Evolutionary conservation across 495 filamentous ascomycete species (phyloP).

Genomic region (Amorphotheca resinae): DNA sequence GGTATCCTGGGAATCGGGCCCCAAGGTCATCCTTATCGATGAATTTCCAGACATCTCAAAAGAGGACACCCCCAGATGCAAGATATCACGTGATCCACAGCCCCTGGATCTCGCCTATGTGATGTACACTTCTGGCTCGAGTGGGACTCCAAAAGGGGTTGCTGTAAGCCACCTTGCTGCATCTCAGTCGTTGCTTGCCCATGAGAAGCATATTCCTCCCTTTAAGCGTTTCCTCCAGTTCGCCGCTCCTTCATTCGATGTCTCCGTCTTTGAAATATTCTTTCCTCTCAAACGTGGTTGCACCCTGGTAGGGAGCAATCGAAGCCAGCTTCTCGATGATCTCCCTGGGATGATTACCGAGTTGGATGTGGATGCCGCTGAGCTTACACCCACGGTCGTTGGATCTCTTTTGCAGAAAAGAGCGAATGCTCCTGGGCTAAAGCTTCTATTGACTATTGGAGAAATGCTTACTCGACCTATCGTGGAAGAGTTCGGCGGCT

Average conservation of each 20-base stretch:
- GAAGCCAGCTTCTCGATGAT: conserved; percentile 54
- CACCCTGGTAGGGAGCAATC: conserved; percentile 56
- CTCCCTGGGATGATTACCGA: conserved; percentile 47
- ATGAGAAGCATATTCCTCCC: conserved; percentile 56
- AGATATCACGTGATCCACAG: background rate
- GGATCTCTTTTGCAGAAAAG: conserved; percentile 51
- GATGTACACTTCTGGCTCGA: conserved; percentile 86
- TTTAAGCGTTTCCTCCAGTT: conserved; percentile 78
- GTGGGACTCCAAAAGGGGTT: conserved; percentile 82
- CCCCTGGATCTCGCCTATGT: conserved; percentile 58
- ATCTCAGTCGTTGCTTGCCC: conserved; percentile 64
- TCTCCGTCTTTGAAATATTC: conserved; percentile 82
- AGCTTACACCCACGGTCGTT: conserved; percentile 73
- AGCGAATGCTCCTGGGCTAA: conserved; percentile 45
- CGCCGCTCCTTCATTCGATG: conserved; percentile 77
- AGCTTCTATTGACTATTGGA: conserved; percentile 65
- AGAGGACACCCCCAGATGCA: background rate
- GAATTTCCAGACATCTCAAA: conserved; percentile 12
- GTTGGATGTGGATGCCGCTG: conserved; percentile 64
- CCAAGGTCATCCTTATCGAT: conserved; percentile 20
- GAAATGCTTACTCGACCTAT: conserved; percentile 72
- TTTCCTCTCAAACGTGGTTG: conserved; percentile 60
- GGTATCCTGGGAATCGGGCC: conserved; percentile 24
- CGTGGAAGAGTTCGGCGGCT: conserved; percentile 57
- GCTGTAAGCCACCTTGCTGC: conserved; percentile 62